Conservation (phyloP, 306 rosid genomes). For the Biancaea sappan region DNA sequence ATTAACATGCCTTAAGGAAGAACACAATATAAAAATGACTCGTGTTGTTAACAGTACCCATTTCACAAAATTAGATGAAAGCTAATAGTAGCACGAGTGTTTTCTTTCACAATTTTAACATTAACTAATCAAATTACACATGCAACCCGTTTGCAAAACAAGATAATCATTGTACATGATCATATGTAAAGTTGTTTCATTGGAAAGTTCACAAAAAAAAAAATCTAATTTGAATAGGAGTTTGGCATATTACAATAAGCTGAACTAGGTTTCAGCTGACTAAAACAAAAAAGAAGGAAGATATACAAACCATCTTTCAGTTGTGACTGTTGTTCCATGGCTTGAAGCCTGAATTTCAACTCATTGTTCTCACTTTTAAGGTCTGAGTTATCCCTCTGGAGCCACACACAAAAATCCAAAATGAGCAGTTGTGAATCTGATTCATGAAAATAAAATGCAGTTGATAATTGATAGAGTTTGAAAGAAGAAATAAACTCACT, state of each 20-base stretch:
- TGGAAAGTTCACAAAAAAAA: not conserved
- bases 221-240: not conserved
- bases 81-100: not conserved
- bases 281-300: conserved; percentile 25
- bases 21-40: conserved; percentile 15
- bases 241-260: too few species aligned
- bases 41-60: conserved; percentile 13
- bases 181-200: not conserved
- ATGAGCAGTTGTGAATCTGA: conserved; percentile 13
- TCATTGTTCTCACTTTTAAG: conserved; percentile 72
- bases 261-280: conserved; percentile 24
- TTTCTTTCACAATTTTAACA: not conserved
- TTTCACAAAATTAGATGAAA: not conserved
- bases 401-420: conserved; percentile 24
- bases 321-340: conserved; percentile 83
- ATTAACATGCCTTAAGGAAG: not conserved
- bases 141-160: not conserved
- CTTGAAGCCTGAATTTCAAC: conserved; percentile 83
- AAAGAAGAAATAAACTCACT: conserved; percentile 30
- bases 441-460: conserved; percentile 4
- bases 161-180: conserved; percentile 5
- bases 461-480: not conserved
- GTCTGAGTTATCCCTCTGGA: conserved; percentile 61
- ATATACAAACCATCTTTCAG: conserved; percentile 71
- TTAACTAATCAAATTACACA: not conserved